These are phyloP conservation scores for Psophocarpus tetragonolobus DNA, from an alignment of 306 rosid genomes.

Conservation along the genomic window DNA sequence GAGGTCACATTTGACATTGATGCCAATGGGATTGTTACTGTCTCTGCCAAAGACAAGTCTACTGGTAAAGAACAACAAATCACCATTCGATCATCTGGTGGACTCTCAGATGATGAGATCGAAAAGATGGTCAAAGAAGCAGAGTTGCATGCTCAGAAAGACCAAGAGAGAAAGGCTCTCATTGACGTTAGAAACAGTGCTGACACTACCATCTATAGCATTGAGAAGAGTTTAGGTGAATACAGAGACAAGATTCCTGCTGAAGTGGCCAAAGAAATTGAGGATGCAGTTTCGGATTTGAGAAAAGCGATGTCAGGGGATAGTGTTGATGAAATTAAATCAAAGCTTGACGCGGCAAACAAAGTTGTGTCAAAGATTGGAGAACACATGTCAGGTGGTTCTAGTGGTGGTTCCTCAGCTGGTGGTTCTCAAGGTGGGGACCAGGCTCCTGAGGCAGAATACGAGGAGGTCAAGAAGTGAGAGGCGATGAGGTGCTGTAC, in stretches of 20 bases:
- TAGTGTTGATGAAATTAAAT: conserved; percentile 63
- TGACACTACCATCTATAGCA: conserved; percentile 80
- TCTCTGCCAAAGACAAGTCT: conserved; percentile 96
- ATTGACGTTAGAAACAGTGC: conserved; percentile 85
- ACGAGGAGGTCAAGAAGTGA: conserved; percentile 93
- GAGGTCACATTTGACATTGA: conserved; percentile 96
- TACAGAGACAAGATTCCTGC: conserved; percentile 82
- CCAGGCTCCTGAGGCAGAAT: conserved; percentile 87
- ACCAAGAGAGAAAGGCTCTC: conserved; percentile 80
- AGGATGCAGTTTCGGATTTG: conserved; percentile 74
- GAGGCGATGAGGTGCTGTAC: background rate
- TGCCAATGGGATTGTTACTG: conserved; percentile 93
- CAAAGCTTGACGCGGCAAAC: conserved; percentile 82
- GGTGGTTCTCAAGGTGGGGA: conserved; percentile 86
- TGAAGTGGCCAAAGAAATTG: conserved; percentile 82
- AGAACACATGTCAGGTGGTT: conserved; percentile 79
- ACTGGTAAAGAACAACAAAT: conserved; percentile 90
- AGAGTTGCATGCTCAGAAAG: conserved; percentile 83
- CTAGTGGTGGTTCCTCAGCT: conserved; percentile 54
- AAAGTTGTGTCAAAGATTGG: conserved; percentile 93
- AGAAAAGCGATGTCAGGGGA: conserved; percentile 65
- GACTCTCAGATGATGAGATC: conserved; percentile 81
- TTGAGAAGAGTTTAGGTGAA: conserved; percentile 85
- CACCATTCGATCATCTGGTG: conserved; percentile 91
- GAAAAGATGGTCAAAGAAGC: conserved; percentile 93